Evolutionary conservation across 768 basidiomycete genomes (phyloP), one percentile per base, ranked within the genome.

Genomic region (Mycena maculata): DNA sequence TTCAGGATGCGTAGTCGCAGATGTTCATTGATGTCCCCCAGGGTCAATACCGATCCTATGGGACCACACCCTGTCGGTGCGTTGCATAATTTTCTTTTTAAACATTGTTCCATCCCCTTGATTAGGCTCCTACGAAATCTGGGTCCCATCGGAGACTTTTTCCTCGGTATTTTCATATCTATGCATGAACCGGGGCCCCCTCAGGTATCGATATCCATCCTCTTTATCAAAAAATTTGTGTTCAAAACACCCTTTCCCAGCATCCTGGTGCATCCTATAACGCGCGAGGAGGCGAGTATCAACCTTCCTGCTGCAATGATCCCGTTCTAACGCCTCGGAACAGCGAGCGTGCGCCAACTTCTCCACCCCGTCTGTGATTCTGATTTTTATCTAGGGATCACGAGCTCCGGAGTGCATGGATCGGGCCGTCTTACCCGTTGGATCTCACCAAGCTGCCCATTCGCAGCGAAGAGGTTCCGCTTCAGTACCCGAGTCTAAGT

Each of bases 111-210:
- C 12, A 45, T 28, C n/a, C 39, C 9, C 45, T 60, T 52, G 42
- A 6, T 9, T 47, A 92, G 92, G 92, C 4, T 93, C 92, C 0
- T 93, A 92, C 72, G 92, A 93, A 71, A 88, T 93, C 22, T 94
- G 92, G 92, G 88, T 84, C 27, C 92, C 92, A 1, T 83, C 86
- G 0, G 89, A 92, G 69, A 91, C 91, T 2, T 94, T 94, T 72
- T 78, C 85, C 0, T 83, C 90, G 0, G 88, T 94, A n/a, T 94
- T 88, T 74, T 93, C 92, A 12, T 94, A 92, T 67, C 82, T 94
- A 18, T 88, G 85, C 69, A 75, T 88, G 76, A 86, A 94, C 73
- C 83, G 88, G 45, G 92, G 91, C 6, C 74, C 84, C 36, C 77
- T 93, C 33, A 93, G 92, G 92, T 92, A 33, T 23, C 18, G 3